Base-by-base conservation (phyloP, 306 rosid species). In the Quercus aquifolioides region DNA sequence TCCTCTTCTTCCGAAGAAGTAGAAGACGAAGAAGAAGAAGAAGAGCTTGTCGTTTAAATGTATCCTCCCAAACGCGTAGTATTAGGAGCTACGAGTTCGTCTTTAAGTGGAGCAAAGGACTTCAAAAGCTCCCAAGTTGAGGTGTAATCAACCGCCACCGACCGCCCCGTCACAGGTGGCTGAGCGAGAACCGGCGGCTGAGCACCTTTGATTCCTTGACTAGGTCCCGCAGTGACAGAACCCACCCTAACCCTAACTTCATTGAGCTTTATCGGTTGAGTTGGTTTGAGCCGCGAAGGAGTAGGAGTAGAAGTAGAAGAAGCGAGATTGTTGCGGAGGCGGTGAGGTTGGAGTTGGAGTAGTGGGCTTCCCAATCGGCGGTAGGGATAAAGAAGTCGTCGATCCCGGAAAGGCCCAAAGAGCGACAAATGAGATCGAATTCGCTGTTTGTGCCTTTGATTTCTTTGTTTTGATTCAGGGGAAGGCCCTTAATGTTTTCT, bases 341-440 rank as follows among this genome's bases (percentile, higher is more conserved):
- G 81, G 83, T 2, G 20, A 51, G 5, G 51, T 73, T 1, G 56
- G 78, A 71, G 73, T 84, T 11, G 72, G 57, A 33, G 31, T 84
- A 80, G 23, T 78, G 80, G 28, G 92, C 92, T 74, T 85, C 89
- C 94, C 94, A 90, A 23, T 84, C 92, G 2, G 77, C 87, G 23
- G 88, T 4, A 2, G 94, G 94, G 35, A 90, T 90, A 2, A 74
- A 35, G 10, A 90, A 88, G 78, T 88, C 94, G 33, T 90, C 90
- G 4, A 90, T 90, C 0, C 94, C 92, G 7, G 88, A 83, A 33
- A 90, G 94, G 14, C 94, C 94, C 31, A 90, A 55, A 6, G 82
- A 63, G 10, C 74, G 85, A 67, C 85, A 79, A 75, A 90, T 87
- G 35, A 76, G 84, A 28, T 90, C 90, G 85, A 90, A 86, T 74